Conservation (phyloP, 129 eudicot genomes). For the Flaveria ramosissima region DNA sequence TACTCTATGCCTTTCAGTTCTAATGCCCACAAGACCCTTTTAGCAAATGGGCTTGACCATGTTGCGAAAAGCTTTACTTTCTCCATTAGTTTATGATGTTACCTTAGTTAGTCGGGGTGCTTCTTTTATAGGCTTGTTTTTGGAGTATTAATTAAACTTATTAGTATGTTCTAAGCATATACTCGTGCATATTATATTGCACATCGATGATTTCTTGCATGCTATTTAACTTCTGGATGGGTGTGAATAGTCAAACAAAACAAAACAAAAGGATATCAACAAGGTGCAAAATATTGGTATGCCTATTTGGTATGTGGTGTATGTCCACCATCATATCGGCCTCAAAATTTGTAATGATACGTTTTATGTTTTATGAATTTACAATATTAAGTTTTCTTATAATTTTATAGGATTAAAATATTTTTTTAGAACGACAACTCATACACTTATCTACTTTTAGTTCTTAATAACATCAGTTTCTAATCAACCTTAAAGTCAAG, state of each 20-base stretch:
- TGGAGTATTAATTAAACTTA: background rate
- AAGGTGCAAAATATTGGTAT: background rate
- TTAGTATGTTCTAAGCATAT: constrained; percentile 5
- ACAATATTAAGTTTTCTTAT: too few relatives aligned
- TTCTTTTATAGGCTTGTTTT: constrained; percentile 6
- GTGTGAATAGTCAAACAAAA: background rate
- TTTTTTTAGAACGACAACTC: too few relatives aligned
- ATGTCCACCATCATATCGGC: background rate
- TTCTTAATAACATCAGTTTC: too few relatives aligned
- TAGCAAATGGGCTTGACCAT: constrained; percentile 53
- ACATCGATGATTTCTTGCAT: background rate
- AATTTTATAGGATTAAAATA: too few relatives aligned
- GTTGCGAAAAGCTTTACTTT: constrained; percentile 59
- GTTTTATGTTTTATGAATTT: too few relatives aligned
- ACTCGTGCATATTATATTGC: background rate
- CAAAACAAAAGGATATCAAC: constrained; percentile 6
- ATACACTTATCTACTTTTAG: too few relatives aligned
- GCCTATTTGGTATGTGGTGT: background rate
- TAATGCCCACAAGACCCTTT: constrained; percentile 54
- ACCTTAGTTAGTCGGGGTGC: background rate
- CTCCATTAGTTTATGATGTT: constrained; percentile 34
- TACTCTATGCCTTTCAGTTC: constrained; percentile 60
- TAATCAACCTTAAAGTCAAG: too few relatives aligned
- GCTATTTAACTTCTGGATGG: background rate
- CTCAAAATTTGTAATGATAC: background rate